Evolutionary conservation across 2,329 filamentous ascomycete genomes (phyloP).

Genomic region (Dactylella cylindrospora): DNA sequence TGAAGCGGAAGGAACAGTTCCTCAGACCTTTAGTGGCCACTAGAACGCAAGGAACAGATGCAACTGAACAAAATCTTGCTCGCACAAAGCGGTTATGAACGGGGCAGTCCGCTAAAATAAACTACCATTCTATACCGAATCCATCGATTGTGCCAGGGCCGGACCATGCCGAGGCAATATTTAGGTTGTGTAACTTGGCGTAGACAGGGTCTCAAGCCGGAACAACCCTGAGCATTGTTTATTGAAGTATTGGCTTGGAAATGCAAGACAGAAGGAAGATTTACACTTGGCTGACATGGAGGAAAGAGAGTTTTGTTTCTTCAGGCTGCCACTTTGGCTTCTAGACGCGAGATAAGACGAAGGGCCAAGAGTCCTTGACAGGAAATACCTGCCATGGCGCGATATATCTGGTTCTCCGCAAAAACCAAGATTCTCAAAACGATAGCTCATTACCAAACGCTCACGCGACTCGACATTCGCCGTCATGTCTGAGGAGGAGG

Average conservation of each 20-base stretch:
- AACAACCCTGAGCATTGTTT: too few species aligned
- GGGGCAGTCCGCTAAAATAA: conserved; percentile 10
- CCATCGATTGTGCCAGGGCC: conserved; percentile 5
- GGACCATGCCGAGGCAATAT: conserved; percentile 12
- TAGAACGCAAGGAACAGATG: not conserved
- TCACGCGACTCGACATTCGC: conserved; percentile 33
- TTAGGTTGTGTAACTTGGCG: conserved; percentile 2
- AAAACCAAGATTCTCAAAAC: conserved; percentile 27
- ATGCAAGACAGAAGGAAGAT: too few species aligned
- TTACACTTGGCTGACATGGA: conserved; percentile 19
- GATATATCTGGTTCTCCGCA: conserved; percentile 7
- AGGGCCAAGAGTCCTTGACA: too few species aligned
- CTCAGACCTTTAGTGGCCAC: conserved; percentile 27
- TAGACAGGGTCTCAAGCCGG: conserved; percentile 3
- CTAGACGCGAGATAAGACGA: conserved; percentile 12
- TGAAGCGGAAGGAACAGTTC: conserved; percentile 30
- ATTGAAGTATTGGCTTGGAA: conserved; percentile 10
- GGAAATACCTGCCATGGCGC: conserved; percentile 13
- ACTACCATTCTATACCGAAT: too few species aligned
- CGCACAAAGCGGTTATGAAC: conserved; percentile 16
- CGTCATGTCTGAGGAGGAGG: too few species aligned
- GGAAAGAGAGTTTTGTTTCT: not conserved
- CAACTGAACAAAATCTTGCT: conserved; percentile 10
- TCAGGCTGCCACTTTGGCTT: conserved; percentile 24
- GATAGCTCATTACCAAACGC: conserved; percentile 4